These are phyloP conservation scores for Stephanodiscus triporus DNA, from an alignment of 108 stramenopile genomes.

Conservation along the genomic window DNA sequence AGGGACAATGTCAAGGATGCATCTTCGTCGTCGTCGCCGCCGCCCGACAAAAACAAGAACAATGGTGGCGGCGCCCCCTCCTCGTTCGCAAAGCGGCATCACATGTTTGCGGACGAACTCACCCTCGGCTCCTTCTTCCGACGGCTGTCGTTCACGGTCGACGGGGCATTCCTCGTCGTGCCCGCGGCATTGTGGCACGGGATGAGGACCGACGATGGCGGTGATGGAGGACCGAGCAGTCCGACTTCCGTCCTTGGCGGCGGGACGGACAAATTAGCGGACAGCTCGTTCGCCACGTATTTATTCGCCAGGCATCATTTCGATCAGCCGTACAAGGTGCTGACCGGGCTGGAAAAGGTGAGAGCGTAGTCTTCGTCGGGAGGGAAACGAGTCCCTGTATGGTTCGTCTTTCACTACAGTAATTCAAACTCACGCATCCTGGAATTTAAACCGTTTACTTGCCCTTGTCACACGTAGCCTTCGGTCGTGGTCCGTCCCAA, in stretches of 20 bases:
- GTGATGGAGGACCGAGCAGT: slow-evolving; percentile 20
- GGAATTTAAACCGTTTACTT: slow-evolving; percentile 1
- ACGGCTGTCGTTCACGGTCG: slow-evolving; percentile 86
- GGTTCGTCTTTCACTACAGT: background rate
- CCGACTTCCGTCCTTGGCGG: slow-evolving; percentile 11
- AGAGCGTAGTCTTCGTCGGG: slow-evolving; percentile 1
- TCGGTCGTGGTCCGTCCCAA: slow-evolving; percentile 83
- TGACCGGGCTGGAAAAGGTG: slow-evolving; percentile 80
- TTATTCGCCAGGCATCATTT: slow-evolving; percentile 80
- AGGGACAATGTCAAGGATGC: slow-evolving; percentile 1
- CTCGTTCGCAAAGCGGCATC: slow-evolving; percentile 21
- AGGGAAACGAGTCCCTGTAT: background rate
- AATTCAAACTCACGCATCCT: slow-evolving; percentile 3
- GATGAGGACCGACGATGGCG: slow-evolving; percentile 9
- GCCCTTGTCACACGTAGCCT: slow-evolving; percentile 44
- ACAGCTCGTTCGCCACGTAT: slow-evolving; percentile 71
- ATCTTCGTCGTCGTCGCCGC: background rate
- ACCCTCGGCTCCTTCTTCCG: slow-evolving; percentile 92
- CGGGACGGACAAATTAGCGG: slow-evolving; percentile 22
- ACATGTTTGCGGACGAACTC: slow-evolving; percentile 90
- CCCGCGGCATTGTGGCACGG: slow-evolving; percentile 89
- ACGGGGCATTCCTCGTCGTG: slow-evolving; percentile 89
- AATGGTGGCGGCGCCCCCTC: background rate
- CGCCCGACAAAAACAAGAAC: no score
- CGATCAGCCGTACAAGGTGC: slow-evolving; percentile 81